phyloP scores from a whole-genome alignment of 148 eudicot species.

The Chenopodium suecicum region DNA sequence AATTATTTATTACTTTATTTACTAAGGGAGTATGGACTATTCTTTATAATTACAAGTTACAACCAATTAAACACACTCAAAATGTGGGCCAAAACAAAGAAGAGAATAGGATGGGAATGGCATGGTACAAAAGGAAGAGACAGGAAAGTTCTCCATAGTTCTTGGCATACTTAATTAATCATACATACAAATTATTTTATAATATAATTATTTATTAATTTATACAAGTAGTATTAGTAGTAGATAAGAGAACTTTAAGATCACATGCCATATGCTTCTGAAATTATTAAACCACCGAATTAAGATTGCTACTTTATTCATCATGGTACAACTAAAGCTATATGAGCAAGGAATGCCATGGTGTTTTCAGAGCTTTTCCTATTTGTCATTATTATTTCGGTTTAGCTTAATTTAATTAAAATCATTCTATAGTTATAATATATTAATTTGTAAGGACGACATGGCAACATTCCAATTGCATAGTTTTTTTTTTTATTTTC shows the following conservation, averaged over 20 bases:
- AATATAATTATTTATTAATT: too few species aligned
- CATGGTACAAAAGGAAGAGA: neutral
- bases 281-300: conserved; percentile 1
- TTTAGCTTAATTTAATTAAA: too few species aligned
- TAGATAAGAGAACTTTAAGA: neutral
- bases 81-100: neutral
- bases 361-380: neutral
- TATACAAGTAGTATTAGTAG: neutral
- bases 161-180: neutral
- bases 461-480: too few species aligned
- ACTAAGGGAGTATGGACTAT: neutral
- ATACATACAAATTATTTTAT: too few species aligned
- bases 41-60: neutral
- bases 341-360: neutral
- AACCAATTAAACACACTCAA: neutral
- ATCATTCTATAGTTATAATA: too few species aligned
- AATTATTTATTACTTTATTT: too few species aligned
- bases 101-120: neutral
- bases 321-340: neutral
- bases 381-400: neutral
- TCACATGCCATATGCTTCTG: neutral
- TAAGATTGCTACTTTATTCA: neutral
- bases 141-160: neutral
- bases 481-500: too few species aligned
- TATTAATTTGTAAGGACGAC: too few species aligned